Evolutionary conservation across 306 rosid genomes (phyloP).

Genomic region (Ammopiptanthus mongolicus): DNA sequence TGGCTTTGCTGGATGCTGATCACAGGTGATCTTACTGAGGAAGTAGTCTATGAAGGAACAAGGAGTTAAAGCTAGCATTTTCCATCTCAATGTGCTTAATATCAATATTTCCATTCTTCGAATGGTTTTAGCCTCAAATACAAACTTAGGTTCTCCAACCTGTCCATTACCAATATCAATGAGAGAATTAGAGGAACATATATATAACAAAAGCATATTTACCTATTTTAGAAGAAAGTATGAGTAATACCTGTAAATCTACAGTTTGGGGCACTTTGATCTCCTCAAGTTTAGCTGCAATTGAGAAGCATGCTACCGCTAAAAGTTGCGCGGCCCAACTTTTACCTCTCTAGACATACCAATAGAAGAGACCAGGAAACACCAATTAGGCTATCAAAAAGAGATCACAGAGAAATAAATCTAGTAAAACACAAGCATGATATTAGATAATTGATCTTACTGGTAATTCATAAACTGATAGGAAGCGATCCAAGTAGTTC

Average conservation of each 20-base stretch:
- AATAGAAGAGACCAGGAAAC: slow-evolving; percentile 10
- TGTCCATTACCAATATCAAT: slow-evolving; percentile 23
- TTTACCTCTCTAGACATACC: slow-evolving; percentile 45
- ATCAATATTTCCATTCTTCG: slow-evolving; percentile 76
- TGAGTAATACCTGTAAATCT: slow-evolving; percentile 71
- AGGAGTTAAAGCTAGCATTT: slow-evolving; percentile 72
- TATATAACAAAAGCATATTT: slow-evolving; percentile 1
- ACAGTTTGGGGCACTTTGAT: slow-evolving; percentile 55
- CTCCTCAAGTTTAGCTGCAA: slow-evolving; percentile 87
- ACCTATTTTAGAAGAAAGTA: background rate
- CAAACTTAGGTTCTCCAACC: slow-evolving; percentile 79
- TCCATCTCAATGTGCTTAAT: slow-evolving; percentile 76
- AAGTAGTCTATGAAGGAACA: slow-evolving; percentile 80
- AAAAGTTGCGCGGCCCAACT: slow-evolving; percentile 72
- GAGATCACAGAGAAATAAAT: slow-evolving; percentile 15
- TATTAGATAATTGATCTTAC: slow-evolving; percentile 42
- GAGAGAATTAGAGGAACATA: background rate
- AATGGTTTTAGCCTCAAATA: slow-evolving; percentile 75
- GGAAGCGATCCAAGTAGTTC: slow-evolving; percentile 93
- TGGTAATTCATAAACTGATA: slow-evolving; percentile 58
- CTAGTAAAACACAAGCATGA: slow-evolving; percentile 7
- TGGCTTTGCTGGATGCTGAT: slow-evolving; percentile 19
- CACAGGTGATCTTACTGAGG: slow-evolving; percentile 42
- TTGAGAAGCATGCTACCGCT: slow-evolving; percentile 80
- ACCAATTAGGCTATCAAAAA: slow-evolving; percentile 11